Evolutionary conservation across 2,329 filamentous ascomycete genomes (phyloP), one percentile per base, ranked within the genome.

Genomic region (Paecilomyces niveus): DNA sequence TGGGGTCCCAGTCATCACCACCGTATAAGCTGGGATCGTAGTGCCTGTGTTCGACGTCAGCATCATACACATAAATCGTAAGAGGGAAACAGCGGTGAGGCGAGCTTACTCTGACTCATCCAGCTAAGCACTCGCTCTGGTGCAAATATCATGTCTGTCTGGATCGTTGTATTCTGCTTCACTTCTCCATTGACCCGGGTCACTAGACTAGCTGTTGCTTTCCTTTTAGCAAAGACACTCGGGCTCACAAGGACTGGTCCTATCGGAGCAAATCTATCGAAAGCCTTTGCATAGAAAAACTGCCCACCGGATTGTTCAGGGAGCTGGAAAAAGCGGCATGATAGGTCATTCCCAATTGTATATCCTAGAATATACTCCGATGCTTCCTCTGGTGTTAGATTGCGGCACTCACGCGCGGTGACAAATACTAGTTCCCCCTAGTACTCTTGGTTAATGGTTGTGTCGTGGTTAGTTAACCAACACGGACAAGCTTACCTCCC

Each of bases 1-100:
- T 1, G 72, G 72, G 3, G 78, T 78, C 3, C 76, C 75, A 1
- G 74, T 77, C 67, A 76, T 72, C 53, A 78, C 73, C 21, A 75
- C 55, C 2, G 73, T 76, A 4, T 74, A 74, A n/a, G 67, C 63
- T 52, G 68, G 67, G 8, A 78, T 63, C 2, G 74, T 76, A 3
- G 70, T 76, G 11, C 74, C 73, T 35, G 70, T 67, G 1, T 68
- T n/a, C n/a, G 73, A 4, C 75, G 53, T 54, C 26, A 54, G 53
- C n/a, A n/a, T n/a, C n/a, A n/a, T n/a, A n/a, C n/a, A n/a, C n/a
- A n/a, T n/a, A n/a, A n/a, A n/a, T n/a, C n/a, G n/a, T n/a, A n/a
- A n/a, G n/a, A n/a, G n/a, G n/a, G n/a, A n/a, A n/a, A n/a, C n/a
- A n/a, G n/a, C n/a, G n/a, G n/a, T n/a, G n/a, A n/a, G n/a, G n/a